Percentiles rank a stretch among this genome's conserved stretches.
These are phyloP conservation scores for Sarocladium strictum DNA, from an alignment of 2,329 filamentous ascomycete species.

Conservation along the genomic window DNA sequence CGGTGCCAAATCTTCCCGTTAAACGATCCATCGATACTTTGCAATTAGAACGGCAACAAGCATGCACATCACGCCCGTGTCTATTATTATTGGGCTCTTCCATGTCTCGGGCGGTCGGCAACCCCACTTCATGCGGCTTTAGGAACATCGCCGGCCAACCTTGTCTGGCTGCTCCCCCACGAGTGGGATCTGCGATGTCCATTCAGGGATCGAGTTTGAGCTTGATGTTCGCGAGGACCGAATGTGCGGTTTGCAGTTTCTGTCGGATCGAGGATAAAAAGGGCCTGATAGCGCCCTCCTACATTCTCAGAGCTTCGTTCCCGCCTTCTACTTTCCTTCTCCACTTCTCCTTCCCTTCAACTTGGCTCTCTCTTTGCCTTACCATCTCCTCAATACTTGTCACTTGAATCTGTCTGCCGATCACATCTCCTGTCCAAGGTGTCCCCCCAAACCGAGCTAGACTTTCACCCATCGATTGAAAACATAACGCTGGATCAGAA, in stretches of 20 bases:
- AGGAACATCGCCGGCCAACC: conserved; percentile 1
- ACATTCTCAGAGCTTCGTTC: neutral
- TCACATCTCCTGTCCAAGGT: neutral
- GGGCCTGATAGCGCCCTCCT: neutral
- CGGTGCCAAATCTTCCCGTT: neutral
- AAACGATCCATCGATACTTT: no score
- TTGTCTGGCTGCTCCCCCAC: neutral
- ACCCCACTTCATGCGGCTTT: neutral
- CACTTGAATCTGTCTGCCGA: neutral
- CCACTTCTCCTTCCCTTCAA: neutral
- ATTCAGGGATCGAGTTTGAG: conserved; percentile 3
- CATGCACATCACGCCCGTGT: neutral
- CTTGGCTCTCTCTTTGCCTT: neutral
- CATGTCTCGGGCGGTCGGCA: neutral
- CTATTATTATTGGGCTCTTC: neutral
- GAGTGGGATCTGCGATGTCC: neutral
- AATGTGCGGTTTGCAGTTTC: neutral
- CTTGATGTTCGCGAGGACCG: neutral
- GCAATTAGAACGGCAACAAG: neutral
- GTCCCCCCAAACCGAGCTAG: neutral
- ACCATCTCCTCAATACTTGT: neutral
- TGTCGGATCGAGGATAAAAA: neutral
- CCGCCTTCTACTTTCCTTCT: neutral
- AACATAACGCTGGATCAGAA: no score
- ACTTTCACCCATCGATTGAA: neutral